These are phyloP conservation scores for Podospora sp. DNA, from an alignment of 495 filamentous ascomycete genomes.

Conservation along the genomic window DNA sequence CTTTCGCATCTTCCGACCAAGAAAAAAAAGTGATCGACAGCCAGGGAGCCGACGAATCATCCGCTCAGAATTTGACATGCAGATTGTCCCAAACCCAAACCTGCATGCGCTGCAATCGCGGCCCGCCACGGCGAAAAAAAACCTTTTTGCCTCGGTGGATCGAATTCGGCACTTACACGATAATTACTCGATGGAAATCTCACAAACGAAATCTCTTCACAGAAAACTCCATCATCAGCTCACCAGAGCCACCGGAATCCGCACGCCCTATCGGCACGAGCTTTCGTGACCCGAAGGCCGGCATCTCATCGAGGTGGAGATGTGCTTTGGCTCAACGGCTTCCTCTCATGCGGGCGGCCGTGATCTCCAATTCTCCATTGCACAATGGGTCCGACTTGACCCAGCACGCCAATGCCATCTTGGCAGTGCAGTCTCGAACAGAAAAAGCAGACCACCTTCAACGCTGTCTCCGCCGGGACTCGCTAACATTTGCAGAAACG, in stretches of 20 bases:
- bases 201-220: background rate
- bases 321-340: too few relatives aligned
- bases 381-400: background rate
- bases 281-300: too few relatives aligned
- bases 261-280: too few relatives aligned
- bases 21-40: background rate
- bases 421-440: background rate
- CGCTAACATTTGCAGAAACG: conserved; percentile 10
- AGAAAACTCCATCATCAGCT: background rate
- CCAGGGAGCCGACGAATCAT: background rate
- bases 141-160: background rate
- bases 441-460: background rate
- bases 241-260: background rate
- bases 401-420: background rate
- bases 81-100: background rate
- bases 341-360: too few relatives aligned
- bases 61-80: background rate
- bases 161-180: background rate
- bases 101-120: too few relatives aligned
- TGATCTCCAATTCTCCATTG: background rate
- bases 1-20: background rate
- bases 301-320: too few relatives aligned
- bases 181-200: background rate
- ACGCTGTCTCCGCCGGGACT: background rate
- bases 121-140: background rate